These are phyloP conservation scores for Pinus taeda DNA, from an alignment of 75 land plant species.

Conservation along the genomic window DNA sequence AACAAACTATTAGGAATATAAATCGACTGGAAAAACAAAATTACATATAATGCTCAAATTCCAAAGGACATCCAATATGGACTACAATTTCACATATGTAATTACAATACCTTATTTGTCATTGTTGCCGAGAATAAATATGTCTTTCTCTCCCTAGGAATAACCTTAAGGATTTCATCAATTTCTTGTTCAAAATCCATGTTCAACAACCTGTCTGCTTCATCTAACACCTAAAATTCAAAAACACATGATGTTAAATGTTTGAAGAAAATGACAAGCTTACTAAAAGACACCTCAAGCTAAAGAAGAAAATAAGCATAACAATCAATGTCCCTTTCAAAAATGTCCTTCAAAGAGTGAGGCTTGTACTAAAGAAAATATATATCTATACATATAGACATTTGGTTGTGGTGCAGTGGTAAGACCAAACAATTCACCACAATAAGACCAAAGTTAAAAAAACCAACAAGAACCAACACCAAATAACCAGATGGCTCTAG, in stretches of 20 bases:
- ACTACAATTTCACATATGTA: not conserved
- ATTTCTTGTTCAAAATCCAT: conserved; percentile 89
- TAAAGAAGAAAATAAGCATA: not conserved
- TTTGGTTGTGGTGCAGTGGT: too few species aligned
- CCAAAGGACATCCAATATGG: not conserved
- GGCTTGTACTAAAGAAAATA: too few species aligned
- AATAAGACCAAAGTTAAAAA: too few species aligned
- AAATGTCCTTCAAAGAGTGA: too few species aligned
- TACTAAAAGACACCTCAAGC: not conserved
- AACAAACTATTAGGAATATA: not conserved
- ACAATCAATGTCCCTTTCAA: not conserved
- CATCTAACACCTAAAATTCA: conserved; percentile 78
- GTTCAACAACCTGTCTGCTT: conserved; percentile 88
- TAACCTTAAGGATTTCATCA: conserved; percentile 82
- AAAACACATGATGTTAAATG: not conserved
- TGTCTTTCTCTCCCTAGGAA: conserved; percentile 74
- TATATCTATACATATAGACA: too few species aligned
- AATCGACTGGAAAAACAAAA: not conserved
- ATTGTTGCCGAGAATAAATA: conserved; percentile 96
- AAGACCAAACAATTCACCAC: too few species aligned
- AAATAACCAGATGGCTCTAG: too few species aligned
- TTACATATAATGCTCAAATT: not conserved
- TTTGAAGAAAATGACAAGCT: not conserved
- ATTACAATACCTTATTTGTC: conserved; percentile 73
- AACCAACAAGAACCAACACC: too few species aligned